These are phyloP conservation scores for Rostrohypoxylon terebratum DNA, from an alignment of 495 filamentous ascomycete species.

Conservation along the genomic window DNA sequence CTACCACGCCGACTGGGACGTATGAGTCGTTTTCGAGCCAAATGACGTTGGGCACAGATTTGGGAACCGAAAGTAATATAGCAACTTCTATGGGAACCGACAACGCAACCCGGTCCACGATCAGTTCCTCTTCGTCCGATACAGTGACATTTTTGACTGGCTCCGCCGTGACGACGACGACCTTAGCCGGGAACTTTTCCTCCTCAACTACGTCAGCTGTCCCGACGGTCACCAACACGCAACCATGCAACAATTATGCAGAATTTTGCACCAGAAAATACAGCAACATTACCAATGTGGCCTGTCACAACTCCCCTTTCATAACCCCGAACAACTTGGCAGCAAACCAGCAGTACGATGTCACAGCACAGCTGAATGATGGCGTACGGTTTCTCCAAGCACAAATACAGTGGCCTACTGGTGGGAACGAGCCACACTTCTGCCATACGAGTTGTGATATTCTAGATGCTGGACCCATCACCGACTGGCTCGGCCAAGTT, in stretches of 20 bases:
- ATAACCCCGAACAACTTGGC: slow-evolving; percentile 74
- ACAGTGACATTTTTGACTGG: slow-evolving; percentile 60
- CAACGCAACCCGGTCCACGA: slow-evolving; percentile 58
- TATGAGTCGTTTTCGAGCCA: slow-evolving; percentile 55
- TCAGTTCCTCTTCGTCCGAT: slow-evolving; percentile 37
- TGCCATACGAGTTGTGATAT: slow-evolving; percentile 83
- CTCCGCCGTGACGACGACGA: slow-evolving; percentile 48
- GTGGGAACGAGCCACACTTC: slow-evolving; percentile 67
- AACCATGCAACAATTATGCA: slow-evolving; percentile 86
- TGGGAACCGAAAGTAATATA: slow-evolving; percentile 31
- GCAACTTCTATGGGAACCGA: slow-evolving; percentile 47
- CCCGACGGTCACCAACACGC: slow-evolving; percentile 70
- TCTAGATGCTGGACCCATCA: slow-evolving; percentile 80
- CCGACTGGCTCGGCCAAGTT: slow-evolving; percentile 77
- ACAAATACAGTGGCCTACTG: slow-evolving; percentile 68
- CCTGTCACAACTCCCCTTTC: slow-evolving; percentile 90
- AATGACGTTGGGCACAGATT: slow-evolving; percentile 50
- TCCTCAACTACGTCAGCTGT: slow-evolving; percentile 55
- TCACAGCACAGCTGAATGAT: slow-evolving; percentile 82
- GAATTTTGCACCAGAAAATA: slow-evolving; percentile 86
- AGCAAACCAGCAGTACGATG: slow-evolving; percentile 78
- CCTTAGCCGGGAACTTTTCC: slow-evolving; percentile 48
- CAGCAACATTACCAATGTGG: slow-evolving; percentile 89
- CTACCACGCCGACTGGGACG: slow-evolving; percentile 49
- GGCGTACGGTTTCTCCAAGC: slow-evolving; percentile 92